These are phyloP conservation scores for Cercophora scortea DNA, from an alignment of 495 filamentous ascomycete species.

Conservation along the genomic window DNA sequence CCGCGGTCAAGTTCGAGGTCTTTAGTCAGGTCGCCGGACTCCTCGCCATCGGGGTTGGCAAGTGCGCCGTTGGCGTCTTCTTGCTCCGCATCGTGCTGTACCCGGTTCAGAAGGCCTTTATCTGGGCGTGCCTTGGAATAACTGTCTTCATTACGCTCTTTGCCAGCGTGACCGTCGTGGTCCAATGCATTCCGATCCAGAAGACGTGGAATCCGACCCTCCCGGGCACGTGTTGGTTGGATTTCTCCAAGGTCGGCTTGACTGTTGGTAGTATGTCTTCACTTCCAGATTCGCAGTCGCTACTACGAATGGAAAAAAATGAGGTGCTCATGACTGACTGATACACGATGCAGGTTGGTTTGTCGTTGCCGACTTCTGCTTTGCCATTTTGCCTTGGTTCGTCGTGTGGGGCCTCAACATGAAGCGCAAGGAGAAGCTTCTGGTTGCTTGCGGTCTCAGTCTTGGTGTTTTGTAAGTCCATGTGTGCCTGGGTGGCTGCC, in stretches of 20 bases:
- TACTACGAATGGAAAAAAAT: not conserved
- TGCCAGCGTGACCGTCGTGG: slow-evolving; percentile 1
- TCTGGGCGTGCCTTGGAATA: not conserved
- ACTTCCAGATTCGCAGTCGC: not conserved
- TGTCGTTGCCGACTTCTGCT: slow-evolving; percentile 1
- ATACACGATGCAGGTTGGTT: not conserved
- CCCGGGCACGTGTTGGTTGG: not conserved
- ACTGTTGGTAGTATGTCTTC: slow-evolving; percentile 1
- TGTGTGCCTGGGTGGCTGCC: no score
- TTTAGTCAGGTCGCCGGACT: slow-evolving; percentile 2
- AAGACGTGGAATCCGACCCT: slow-evolving; percentile 1
- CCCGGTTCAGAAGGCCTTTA: not conserved
- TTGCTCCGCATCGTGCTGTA: not conserved
- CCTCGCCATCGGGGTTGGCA: slow-evolving; percentile 1
- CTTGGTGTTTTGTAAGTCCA: slow-evolving; percentile 1
- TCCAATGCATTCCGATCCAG: slow-evolving; percentile 2
- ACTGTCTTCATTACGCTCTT: slow-evolving; percentile 2
- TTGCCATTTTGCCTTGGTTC: slow-evolving; percentile 1
- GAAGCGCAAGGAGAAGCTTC: slow-evolving; percentile 2
- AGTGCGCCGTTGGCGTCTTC: slow-evolving; percentile 1
- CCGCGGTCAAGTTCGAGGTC: slow-evolving; percentile 1
- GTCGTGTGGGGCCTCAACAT: slow-evolving; percentile 2
- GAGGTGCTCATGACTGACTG: not conserved
- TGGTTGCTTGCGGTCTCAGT: slow-evolving; percentile 2
- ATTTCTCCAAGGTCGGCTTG: slow-evolving; percentile 1